A percentile compares a stretch with the other conserved stretches of the same genome.
These are phyloP conservation scores for Penicillium sp. DNA, from an alignment of 2,329 filamentous ascomycete genomes.

Conservation along the genomic window DNA sequence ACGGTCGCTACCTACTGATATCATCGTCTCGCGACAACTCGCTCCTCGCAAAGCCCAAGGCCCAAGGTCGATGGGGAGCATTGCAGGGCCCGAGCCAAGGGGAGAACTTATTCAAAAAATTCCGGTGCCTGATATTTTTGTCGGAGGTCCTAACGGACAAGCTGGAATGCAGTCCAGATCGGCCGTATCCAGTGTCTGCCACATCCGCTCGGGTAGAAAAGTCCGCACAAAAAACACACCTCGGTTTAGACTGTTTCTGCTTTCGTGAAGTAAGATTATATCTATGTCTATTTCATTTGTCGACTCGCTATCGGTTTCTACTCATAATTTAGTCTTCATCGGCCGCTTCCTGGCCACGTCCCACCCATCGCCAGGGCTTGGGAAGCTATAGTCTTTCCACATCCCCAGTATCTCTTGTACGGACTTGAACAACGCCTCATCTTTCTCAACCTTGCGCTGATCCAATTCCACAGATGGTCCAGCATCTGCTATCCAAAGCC, in stretches of 20 bases:
- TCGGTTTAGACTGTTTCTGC: not conserved
- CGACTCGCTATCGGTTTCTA: not conserved
- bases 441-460: not conserved
- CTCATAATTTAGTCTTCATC: slow-evolving; percentile 2
- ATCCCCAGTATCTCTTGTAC: slow-evolving; percentile 57
- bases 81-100: slow-evolving; percentile 46
- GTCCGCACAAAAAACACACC: slow-evolving; percentile 29
- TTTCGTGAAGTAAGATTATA: not conserved
- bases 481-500: slow-evolving; percentile 9
- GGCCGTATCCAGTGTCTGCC: slow-evolving; percentile 40
- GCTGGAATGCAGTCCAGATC: slow-evolving; percentile 30
- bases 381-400: slow-evolving; percentile 56
- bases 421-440: slow-evolving; percentile 44
- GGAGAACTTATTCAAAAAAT: slow-evolving; percentile 51
- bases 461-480: not conserved
- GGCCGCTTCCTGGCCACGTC: slow-evolving; percentile 14
- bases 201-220: slow-evolving; percentile 42
- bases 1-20: slow-evolving; percentile 52
- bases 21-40: slow-evolving; percentile 49
- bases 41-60: slow-evolving; percentile 53
- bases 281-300: too few relatives aligned
- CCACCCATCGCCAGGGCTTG: slow-evolving; percentile 18
- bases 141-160: slow-evolving; percentile 37
- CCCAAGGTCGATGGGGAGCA: slow-evolving; percentile 54
- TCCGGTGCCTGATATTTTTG: slow-evolving; percentile 38